Base-by-base conservation (phyloP, 768 basidiomycete genomes). In the Boletus huronensis region DNA sequence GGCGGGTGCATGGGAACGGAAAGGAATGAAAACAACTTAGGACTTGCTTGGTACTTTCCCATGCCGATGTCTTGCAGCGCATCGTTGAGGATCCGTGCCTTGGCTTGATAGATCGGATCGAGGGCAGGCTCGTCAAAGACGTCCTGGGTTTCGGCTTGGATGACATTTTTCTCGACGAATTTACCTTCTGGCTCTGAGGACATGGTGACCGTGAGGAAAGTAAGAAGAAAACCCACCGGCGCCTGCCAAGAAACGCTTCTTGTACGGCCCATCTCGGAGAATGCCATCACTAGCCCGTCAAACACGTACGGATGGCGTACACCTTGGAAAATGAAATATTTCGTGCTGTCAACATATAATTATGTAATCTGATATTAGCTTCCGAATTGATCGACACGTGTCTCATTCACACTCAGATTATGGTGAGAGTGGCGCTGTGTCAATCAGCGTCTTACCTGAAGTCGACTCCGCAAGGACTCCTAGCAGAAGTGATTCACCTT, bases 1-100 rank as follows among this genome's bases (percentile, higher is more conserved):
- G 34, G 16, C 9, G 28, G 29, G 43, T 34, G 14, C 13, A 41
- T 26, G 16, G 43, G 48, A 56, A 25, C 16, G 32, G 10, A 23
- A n/a, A 13, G 16, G 55, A 11, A 43, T 17, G 38, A 25, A 50
- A 29, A 19, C 1, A 3, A 29, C n/a, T n/a, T n/a, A 4, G 6
- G n/a, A 57, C 68, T 54, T 57, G 79, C 81, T 69, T 85, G 85
- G 63, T 87, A 87, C 47, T 70, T 81, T n/a, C 85, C 84, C 82
- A 87, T 85, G 16, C 84, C 84, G 29, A 87, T 82, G 21, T 85
- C 79, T 63, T 85, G 83, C 10, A 87, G 70, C 0, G 84, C 84
- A 54, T 75, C 70, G 55, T 84, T 87, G 50, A 87, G 66, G 9
- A 85, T 72, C 7, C 72, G 69, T 2, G 82, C 80, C 57, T 85